phyloP scores from a whole-genome alignment of 2,329 filamentous ascomycete genomes.

The Trichoderma aggressivum region DNA sequence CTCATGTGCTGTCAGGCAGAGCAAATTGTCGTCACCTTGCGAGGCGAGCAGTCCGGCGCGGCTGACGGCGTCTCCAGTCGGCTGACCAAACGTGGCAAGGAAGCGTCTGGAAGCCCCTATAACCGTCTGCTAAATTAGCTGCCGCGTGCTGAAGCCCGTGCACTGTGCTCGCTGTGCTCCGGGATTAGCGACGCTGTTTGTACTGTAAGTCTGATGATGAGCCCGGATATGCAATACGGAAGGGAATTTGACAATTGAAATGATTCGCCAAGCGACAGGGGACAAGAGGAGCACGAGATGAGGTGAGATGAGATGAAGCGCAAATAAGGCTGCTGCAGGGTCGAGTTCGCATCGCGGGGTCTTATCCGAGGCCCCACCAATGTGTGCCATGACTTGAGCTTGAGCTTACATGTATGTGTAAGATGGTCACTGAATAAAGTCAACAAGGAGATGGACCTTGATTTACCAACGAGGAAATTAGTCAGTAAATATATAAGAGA shows the following conservation, averaged over 20 bases:
- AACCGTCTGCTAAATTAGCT: neutral
- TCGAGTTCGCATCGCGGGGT: conserved; percentile 11
- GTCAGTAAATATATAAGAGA: neutral
- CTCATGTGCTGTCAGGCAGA: conserved; percentile 26
- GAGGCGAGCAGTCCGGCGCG: neutral
- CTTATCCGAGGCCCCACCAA: neutral
- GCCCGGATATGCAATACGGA: neutral
- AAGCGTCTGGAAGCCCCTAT: conserved; percentile 35
- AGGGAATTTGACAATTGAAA: neutral
- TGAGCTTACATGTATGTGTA: neutral
- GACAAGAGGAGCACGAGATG: neutral
- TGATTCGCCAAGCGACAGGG: neutral
- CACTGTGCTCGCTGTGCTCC: neutral
- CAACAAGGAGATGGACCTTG: neutral
- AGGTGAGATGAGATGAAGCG: neutral
- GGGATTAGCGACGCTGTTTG: neutral
- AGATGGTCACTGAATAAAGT: neutral
- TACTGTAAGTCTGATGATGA: neutral
- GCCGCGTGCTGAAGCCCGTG: neutral
- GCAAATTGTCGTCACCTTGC: conserved; percentile 28
- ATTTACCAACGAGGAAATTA: too few relatives aligned
- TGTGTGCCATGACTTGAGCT: neutral
- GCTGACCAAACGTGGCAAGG: conserved; percentile 22
- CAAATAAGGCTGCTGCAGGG: conserved; percentile 8
- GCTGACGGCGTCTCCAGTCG: conserved; percentile 5